phyloP scores from a whole-genome alignment of 2,329 filamentous ascomycete species.

The Apiospora arundinis region DNA sequence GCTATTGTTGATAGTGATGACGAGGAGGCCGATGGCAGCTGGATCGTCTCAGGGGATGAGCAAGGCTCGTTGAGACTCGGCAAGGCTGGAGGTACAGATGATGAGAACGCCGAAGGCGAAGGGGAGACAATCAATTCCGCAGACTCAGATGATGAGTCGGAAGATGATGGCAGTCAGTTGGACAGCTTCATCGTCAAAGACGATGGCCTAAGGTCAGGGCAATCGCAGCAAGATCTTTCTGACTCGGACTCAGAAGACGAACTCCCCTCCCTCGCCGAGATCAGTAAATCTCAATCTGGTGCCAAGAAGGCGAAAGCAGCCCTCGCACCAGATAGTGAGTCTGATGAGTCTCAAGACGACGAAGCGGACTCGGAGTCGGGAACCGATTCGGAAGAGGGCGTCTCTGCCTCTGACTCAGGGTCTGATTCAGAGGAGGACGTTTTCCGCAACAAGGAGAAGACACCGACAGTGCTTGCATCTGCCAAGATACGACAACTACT shows the following conservation, averaged over 20 bases:
- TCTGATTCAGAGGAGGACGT: conserved; percentile 49
- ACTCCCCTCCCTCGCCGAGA: conserved; percentile 37
- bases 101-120: conserved; percentile 86
- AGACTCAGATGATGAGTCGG: conserved; percentile 56
- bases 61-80: conserved; percentile 67
- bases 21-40: conserved; percentile 74
- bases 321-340: conserved; percentile 17
- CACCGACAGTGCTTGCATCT: conserved; percentile 68
- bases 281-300: conserved; percentile 32
- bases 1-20: conserved; percentile 64
- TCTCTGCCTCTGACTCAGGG: conserved; percentile 50
- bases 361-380: conserved; percentile 33
- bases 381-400: conserved; percentile 38
- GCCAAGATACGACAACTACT: conserved; percentile 92
- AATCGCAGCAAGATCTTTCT: conserved; percentile 29
- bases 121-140: conserved; percentile 79
- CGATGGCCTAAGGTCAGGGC: conserved; percentile 41
- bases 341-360: conserved; percentile 38
- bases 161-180: conserved; percentile 55
- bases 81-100: conserved; percentile 82
- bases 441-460: conserved; percentile 45
- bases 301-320: conserved; percentile 28
- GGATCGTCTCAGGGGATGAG: conserved; percentile 77
- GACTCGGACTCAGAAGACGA: conserved; percentile 39
- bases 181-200: conserved; percentile 63